Evolutionary conservation across 2,329 filamentous ascomycete species (phyloP).

Genomic region (Kalmusia sp.): DNA sequence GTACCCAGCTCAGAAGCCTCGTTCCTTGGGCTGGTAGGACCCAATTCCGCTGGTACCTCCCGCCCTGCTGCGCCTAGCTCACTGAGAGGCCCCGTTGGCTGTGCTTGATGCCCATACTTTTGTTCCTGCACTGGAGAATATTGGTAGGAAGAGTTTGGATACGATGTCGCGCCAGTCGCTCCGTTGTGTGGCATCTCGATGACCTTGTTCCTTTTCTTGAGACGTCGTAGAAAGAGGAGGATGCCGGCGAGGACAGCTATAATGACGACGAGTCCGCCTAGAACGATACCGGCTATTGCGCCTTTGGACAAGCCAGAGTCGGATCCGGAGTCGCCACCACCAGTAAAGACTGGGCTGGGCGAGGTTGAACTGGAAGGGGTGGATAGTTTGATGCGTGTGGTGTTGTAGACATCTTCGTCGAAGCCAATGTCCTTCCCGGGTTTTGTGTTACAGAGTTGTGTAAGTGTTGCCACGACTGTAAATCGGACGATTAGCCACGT

Average conservation of each 20-base stretch:
- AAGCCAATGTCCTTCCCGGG: conserved; percentile 21
- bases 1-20: neutral
- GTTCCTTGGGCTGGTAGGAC: neutral
- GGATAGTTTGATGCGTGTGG: conserved; percentile 18
- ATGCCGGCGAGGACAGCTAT: conserved; percentile 19
- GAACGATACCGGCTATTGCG: conserved; percentile 24
- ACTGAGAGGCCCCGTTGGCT: neutral
- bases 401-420: conserved; percentile 22
- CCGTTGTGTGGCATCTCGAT: neutral
- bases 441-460: conserved; percentile 25
- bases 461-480: conserved; percentile 21
- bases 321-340: too few relatives aligned
- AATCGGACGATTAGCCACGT: neutral
- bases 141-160: neutral
- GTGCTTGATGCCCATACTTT: neutral
- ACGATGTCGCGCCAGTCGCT: neutral
- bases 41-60: neutral
- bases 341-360: too few relatives aligned
- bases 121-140: neutral
- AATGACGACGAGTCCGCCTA: conserved; percentile 22
- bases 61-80: neutral
- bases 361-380: conserved; percentile 6
- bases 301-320: conserved; percentile 19
- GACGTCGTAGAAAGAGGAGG: conserved; percentile 20
- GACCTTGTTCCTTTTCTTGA: conserved; percentile 14